These are phyloP conservation scores for Tetraselmis chui DNA, from an alignment of 139 green algal genomes.

Conservation along the genomic window DNA sequence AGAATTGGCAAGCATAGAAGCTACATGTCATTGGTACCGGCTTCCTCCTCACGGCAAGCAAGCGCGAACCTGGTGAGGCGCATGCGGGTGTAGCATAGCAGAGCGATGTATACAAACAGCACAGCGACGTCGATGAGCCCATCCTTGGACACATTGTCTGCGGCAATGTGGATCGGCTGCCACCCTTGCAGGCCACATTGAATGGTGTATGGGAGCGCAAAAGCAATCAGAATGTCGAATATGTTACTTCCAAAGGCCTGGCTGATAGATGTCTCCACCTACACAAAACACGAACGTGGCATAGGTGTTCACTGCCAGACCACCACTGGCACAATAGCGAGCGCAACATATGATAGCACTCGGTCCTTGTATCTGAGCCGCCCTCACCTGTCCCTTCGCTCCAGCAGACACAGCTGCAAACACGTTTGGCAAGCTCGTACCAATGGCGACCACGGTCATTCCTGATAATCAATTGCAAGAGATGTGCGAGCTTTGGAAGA, in stretches of 20 bases:
- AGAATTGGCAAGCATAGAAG: too few relatives aligned
- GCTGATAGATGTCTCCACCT: constrained; percentile 6
- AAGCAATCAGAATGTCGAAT: constrained; percentile 6
- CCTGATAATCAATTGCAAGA: too few relatives aligned
- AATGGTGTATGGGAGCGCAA: background rate
- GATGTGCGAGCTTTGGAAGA: too few relatives aligned
- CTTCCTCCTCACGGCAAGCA: background rate
- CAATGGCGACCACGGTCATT: constrained; percentile 1
- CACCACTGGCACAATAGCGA: too few relatives aligned
- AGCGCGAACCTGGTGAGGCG: constrained; percentile 3
- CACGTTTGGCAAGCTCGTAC: constrained; percentile 5
- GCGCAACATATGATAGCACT: too few relatives aligned
- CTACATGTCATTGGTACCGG: too few relatives aligned
- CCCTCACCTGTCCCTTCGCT: background rate
- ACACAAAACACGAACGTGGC: too few relatives aligned
- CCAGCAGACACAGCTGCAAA: constrained; percentile 6
- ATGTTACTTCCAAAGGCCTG: constrained; percentile 9
- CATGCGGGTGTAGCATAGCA: constrained; percentile 2
- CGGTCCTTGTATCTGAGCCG: too few relatives aligned
- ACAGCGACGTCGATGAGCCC: constrained; percentile 2
- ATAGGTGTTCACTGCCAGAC: too few relatives aligned
- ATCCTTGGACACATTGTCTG: background rate
- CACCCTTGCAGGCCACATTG: background rate
- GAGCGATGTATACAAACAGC: background rate
- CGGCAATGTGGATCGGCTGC: constrained; percentile 2